Base-by-base conservation (phyloP, 495 filamentous ascomycete species). In the Cercophora sp. region DNA sequence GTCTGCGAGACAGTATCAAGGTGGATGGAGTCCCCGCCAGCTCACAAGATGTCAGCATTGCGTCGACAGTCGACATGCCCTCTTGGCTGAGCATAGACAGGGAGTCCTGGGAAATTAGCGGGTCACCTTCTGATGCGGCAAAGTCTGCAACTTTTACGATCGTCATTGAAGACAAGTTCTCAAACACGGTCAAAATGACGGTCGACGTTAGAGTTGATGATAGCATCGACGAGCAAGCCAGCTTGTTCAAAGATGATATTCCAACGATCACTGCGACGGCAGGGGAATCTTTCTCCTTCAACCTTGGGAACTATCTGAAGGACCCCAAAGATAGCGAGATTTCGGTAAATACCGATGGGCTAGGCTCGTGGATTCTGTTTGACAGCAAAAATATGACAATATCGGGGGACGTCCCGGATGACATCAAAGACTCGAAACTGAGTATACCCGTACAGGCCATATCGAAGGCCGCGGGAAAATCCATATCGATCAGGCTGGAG, bases 81-180 rank as follows among this genome's bases (percentile, higher is more conserved):
- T 42, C 72, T 6, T 96, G 91, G 91, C 62, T 94, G 31, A 73
- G 76, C 6, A 75, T 93, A 35, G 78, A 94, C 55, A 69, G 78
- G 10, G 51, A 71, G n/a, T 81, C 80, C 0, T 73, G 89, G 52
- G 68, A 69, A 1, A 65, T 96, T 9, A 78, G 66, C 36, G 91
- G 91, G 1, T 85, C 67, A 2, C 82, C 84, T 13, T 83, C 85
- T 0, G 57, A 67, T 20, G 59, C 72, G 55, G 77, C 78, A 3
- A 64, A 70, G 24, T 79, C 83, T 6, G 69, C 79, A 15, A 87
- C 85, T 51, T 77, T 93, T 43, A 85, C 79, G 1, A 73, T 96
- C 43, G 71, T 73, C 20, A 80, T 86, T 3, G 75, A 66, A 8
- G 88, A 94, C 61, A 70, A 65, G 10, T 85, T 81, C 53, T 80